Evolutionary conservation across 1,284 basidiomycete genomes (phyloP).

Genomic region (Xanthoconium separans): DNA sequence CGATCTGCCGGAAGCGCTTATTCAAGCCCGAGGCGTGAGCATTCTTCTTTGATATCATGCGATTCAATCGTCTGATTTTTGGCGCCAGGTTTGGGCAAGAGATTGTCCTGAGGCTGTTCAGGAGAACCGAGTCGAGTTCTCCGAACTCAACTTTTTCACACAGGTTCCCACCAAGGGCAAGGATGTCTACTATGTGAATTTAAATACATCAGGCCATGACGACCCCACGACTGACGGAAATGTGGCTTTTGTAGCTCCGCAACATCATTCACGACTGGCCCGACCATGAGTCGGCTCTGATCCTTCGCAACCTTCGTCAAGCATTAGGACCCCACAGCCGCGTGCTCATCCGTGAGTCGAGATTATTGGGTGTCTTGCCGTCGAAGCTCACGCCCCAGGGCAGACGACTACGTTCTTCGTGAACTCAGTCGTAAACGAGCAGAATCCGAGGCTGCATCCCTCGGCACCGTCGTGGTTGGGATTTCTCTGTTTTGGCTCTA

Average conservation of each 20-base stretch:
- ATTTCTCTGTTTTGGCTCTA: no score
- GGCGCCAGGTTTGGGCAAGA: slow-evolving; percentile 21
- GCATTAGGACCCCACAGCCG: slow-evolving; percentile 30
- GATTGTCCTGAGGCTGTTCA: slow-evolving; percentile 26
- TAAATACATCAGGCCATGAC: background rate
- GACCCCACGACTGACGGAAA: background rate
- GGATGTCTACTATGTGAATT: slow-evolving; percentile 34
- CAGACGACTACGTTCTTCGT: slow-evolving; percentile 27
- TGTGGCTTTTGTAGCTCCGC: slow-evolving; percentile 17
- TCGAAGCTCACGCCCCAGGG: background rate
- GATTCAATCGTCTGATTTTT: background rate
- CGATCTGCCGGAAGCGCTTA: slow-evolving; percentile 27
- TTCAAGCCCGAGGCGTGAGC: slow-evolving; percentile 24
- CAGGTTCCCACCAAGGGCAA: slow-evolving; percentile 26
- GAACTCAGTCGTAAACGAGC: slow-evolving; percentile 19
- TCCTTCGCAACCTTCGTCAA: slow-evolving; percentile 29
- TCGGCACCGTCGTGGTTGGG: slow-evolving; percentile 19
- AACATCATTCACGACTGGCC: slow-evolving; percentile 35
- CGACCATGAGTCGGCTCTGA: slow-evolving; percentile 24
- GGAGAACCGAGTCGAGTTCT: slow-evolving; percentile 27
- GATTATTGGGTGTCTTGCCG: background rate
- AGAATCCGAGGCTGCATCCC: slow-evolving; percentile 10
- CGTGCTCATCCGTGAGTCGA: slow-evolving; percentile 28
- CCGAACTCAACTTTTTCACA: slow-evolving; percentile 31
- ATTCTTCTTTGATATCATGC: background rate